These are phyloP conservation scores for Pestalotiopsis sp. DNA, from an alignment of 2,329 filamentous ascomycete species.

Conservation along the genomic window DNA sequence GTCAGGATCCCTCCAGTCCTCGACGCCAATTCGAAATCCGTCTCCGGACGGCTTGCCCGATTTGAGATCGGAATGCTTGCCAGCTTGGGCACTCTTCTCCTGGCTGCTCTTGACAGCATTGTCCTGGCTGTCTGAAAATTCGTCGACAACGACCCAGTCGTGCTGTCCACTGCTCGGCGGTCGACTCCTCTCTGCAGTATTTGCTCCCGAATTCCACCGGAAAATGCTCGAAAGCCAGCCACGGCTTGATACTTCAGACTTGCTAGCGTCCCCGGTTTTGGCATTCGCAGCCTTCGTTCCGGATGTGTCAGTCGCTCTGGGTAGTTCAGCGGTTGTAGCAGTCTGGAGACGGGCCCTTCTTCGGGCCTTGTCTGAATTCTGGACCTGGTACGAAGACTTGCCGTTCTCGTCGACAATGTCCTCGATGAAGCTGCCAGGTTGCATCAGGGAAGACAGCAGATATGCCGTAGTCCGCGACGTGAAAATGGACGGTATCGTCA, in stretches of 20 bases:
- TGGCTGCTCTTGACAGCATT: conserved; percentile 44
- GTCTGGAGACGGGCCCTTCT: conserved; percentile 36
- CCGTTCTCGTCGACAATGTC: conserved; percentile 63
- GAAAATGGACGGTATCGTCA: conserved; percentile 92
- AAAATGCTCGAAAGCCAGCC: conserved; percentile 52
- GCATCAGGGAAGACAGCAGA: conserved; percentile 83
- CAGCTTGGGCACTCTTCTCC: conserved; percentile 37
- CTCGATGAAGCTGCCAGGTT: conserved; percentile 66
- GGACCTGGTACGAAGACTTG: conserved; percentile 56
- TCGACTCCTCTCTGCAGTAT: conserved; percentile 49
- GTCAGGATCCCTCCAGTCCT: conserved; percentile 85
- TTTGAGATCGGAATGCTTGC: conserved; percentile 25
- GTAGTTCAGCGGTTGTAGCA: conserved; percentile 26
- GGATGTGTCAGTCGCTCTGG: conserved; percentile 28
- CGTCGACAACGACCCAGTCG: conserved; percentile 72
- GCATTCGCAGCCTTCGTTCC: conserved; percentile 25
- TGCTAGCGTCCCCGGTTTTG: conserved; percentile 22
- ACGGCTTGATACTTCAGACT: conserved; percentile 20
- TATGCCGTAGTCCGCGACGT: conserved; percentile 95
- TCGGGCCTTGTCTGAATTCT: conserved; percentile 46
- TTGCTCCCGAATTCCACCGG: conserved; percentile 33
- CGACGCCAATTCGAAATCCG: conserved; percentile 79
- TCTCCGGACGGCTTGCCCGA: conserved; percentile 43
- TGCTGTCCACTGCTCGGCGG: conserved; percentile 74
- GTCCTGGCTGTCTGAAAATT: conserved; percentile 63